These are phyloP conservation scores for Limnomonas spitsbergensis DNA, from an alignment of 139 green algal genomes.

Conservation along the genomic window DNA sequence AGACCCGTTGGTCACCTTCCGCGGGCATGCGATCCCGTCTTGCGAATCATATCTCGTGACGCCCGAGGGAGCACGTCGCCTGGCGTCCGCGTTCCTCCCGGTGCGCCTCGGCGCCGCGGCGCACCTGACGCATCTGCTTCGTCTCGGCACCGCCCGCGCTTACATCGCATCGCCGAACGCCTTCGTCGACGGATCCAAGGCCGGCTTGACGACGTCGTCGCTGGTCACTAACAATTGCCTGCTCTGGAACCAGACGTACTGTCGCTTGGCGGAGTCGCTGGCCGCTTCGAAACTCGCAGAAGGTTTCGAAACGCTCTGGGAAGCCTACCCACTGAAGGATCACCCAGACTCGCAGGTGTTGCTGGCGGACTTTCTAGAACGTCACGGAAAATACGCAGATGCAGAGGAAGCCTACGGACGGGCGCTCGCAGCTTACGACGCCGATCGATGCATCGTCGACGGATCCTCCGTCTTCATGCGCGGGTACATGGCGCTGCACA, in stretches of 20 bases:
- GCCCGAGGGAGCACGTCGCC: not conserved
- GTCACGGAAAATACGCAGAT: not conserved
- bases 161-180: not conserved
- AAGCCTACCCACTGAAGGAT: not conserved
- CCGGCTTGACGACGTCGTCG: not conserved
- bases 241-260: slow-evolving; percentile 3
- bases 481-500: slow-evolving; percentile 10
- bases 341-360: not conserved
- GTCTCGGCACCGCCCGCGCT: too few species aligned
- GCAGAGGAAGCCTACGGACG: not conserved
- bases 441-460: not conserved
- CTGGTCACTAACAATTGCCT: slow-evolving; percentile 5
- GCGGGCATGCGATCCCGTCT: not conserved
- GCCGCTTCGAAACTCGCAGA: too few species aligned
- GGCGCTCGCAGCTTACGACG: slow-evolving; percentile 10
- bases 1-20: not conserved
- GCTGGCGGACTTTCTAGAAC: not conserved
- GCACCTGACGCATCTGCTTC: slow-evolving; percentile 19
- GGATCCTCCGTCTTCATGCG: not conserved
- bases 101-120: not conserved
- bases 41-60: slow-evolving; percentile 18
- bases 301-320: not conserved
- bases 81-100: slow-evolving; percentile 8
- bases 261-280: not conserved
- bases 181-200: slow-evolving; percentile 17